phyloP scores from a whole-genome alignment of 2,329 filamentous ascomycete genomes.

The Pseudocercospora fijiensis region DNA sequence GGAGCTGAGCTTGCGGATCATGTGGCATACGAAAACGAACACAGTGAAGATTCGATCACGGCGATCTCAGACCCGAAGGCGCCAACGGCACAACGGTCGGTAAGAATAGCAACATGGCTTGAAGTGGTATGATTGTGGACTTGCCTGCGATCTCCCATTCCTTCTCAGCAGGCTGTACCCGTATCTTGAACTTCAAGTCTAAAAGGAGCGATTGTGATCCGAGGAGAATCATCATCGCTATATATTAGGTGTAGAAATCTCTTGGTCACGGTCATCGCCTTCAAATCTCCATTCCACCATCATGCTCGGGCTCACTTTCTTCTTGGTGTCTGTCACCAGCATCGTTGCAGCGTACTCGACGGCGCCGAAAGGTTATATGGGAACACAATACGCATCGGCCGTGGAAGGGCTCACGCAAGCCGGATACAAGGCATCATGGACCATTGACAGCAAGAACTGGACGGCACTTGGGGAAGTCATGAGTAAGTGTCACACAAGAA shows the following conservation, averaged over 20 bases:
- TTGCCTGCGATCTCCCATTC: not conserved
- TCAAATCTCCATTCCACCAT: not conserved
- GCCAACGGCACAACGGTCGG: not conserved
- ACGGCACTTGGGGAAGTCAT: constrained; percentile 16
- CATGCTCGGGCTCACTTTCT: not conserved
- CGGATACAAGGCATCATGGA: constrained; percentile 19
- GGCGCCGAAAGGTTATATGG: not conserved
- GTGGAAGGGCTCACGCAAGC: constrained; percentile 24
- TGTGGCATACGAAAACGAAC: not conserved
- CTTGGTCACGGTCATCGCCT: not conserved
- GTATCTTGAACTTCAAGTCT: not conserved
- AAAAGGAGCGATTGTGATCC: not conserved
- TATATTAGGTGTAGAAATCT: not conserved
- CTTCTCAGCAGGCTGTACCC: not conserved
- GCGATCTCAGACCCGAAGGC: not conserved
- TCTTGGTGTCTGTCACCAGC: not conserved
- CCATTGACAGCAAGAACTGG: constrained; percentile 22
- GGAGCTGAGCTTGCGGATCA: not conserved
- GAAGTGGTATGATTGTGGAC: not conserved
- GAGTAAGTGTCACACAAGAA: not conserved
- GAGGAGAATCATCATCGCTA: not conserved
- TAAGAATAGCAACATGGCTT: not conserved
- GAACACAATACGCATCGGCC: not conserved
- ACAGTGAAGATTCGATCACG: not conserved
- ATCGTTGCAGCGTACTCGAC: not conserved